Evolutionary conservation across 2,329 filamentous ascomycete species (phyloP).

Genomic region (Aspergillus pseudoviridinutans): DNA sequence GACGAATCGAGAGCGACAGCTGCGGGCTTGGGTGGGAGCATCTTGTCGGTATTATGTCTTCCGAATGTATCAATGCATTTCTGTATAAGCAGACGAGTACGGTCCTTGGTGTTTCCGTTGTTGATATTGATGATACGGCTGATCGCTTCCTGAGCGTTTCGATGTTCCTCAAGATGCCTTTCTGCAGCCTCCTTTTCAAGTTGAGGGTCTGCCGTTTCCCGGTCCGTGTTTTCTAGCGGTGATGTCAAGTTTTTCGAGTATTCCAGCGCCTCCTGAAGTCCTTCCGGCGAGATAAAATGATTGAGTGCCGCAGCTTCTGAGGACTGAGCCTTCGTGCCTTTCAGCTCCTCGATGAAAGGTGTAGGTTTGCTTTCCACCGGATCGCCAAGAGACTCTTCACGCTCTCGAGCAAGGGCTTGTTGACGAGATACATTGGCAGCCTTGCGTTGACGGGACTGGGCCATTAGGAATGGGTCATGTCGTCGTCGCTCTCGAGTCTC

Average conservation of each 20-base stretch:
- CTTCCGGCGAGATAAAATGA: conserved; percentile 65
- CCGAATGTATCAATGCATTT: conserved; percentile 86
- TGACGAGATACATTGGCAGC: conserved; percentile 75
- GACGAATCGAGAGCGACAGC: conserved; percentile 42
- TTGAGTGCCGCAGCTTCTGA: conserved; percentile 55
- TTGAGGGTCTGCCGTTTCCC: conserved; percentile 34
- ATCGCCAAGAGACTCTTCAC: conserved; percentile 65
- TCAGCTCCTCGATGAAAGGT: conserved; percentile 62
- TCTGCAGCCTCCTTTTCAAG: conserved; percentile 33
- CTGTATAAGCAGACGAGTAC: conserved; percentile 74
- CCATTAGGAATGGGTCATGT: conserved; percentile 77
- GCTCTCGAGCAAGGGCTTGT: conserved; percentile 62
- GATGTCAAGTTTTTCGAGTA: conserved; percentile 62
- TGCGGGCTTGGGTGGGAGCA: conserved; percentile 58
- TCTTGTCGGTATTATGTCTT: conserved; percentile 77
- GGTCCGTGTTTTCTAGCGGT: conserved; percentile 30
- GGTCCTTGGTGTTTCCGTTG: conserved; percentile 74
- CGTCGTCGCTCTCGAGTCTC: conserved; percentile 62
- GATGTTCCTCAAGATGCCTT: conserved; percentile 55
- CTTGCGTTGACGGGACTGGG: conserved; percentile 78
- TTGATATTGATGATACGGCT: conserved; percentile 72
- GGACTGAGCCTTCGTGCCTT: conserved; percentile 16
- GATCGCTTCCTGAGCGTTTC: conserved; percentile 70
- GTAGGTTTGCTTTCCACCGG: conserved; percentile 75
- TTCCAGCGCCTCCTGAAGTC: conserved; percentile 63